Conservation (phyloP, 2,329 filamentous ascomycete genomes). For the Bertia moriformis region DNA sequence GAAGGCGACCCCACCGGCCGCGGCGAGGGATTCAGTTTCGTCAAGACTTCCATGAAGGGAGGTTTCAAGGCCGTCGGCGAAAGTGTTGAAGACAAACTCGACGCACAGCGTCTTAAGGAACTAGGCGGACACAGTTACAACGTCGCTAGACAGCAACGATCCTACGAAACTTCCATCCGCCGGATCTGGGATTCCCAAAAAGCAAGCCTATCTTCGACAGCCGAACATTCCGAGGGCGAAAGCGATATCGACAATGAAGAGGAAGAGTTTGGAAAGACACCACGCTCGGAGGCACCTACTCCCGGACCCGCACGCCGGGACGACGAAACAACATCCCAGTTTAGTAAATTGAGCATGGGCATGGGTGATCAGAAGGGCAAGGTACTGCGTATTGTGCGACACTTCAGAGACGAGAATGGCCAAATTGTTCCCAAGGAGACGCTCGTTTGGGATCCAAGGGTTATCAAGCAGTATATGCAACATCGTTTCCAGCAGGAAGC, state of each 20-base stretch:
- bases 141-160: constrained; percentile 48
- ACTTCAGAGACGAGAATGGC: constrained; percentile 30
- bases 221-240: constrained; percentile 10
- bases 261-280: constrained; percentile 22
- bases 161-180: constrained; percentile 52
- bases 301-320: constrained; percentile 23
- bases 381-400: constrained; percentile 42
- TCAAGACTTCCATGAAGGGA: constrained; percentile 63
- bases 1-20: constrained; percentile 55
- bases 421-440: constrained; percentile 32
- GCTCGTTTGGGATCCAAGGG: constrained; percentile 39
- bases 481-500: constrained; percentile 37
- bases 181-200: constrained; percentile 40
- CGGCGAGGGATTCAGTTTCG: constrained; percentile 55
- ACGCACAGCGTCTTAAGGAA: constrained; percentile 11
- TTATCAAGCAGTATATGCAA: constrained; percentile 49
- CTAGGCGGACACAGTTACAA: constrained; percentile 55
- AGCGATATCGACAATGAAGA: constrained; percentile 9
- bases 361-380: constrained; percentile 39
- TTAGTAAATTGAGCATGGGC: constrained; percentile 26
- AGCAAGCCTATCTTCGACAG: constrained; percentile 8
- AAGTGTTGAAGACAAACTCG: constrained; percentile 12
- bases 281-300: constrained; percentile 41
- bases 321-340: constrained; percentile 44
- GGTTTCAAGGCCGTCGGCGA: constrained; percentile 11